Evolutionary conservation across 176 grass and related monocot genomes (phyloP).

Genomic region (Ananas comosus): DNA sequence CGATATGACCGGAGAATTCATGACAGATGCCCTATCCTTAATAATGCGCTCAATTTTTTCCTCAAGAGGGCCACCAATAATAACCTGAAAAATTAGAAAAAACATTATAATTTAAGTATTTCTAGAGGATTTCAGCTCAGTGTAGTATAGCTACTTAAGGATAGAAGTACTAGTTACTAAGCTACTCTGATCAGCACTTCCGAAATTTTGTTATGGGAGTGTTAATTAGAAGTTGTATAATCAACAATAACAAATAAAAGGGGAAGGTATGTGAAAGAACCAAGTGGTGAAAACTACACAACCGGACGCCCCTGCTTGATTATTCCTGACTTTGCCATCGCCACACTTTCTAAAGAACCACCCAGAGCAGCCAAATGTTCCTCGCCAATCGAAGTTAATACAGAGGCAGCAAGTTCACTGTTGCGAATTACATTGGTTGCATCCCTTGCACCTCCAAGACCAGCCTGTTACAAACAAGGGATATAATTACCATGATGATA

Average conservation of each 20-base stretch:
- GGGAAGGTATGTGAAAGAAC: neutral
- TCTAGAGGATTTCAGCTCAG: too few relatives aligned
- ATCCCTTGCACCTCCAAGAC: constrained; percentile 92
- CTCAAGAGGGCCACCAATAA: constrained; percentile 66
- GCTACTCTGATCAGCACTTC: neutral
- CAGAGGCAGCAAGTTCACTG: constrained; percentile 60
- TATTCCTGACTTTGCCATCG: constrained; percentile 89
- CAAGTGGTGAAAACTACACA: constrained; percentile 32
- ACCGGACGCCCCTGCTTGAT: constrained; percentile 84
- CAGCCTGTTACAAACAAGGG: constrained; percentile 39
- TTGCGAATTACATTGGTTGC: constrained; percentile 84
- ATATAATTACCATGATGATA: neutral
- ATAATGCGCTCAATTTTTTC: constrained; percentile 54
- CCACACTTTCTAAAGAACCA: constrained; percentile 73
- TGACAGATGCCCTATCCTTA: constrained; percentile 48
- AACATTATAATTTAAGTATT: too few relatives aligned
- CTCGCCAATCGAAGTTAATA: constrained; percentile 78
- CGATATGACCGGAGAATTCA: constrained; percentile 59
- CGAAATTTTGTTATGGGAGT: neutral
- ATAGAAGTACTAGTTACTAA: neutral
- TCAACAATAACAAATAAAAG: neutral
- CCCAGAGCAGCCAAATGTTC: constrained; percentile 92
- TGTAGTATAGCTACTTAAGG: neutral
- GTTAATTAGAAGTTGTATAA: neutral
- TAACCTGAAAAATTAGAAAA: constrained; percentile 45